phyloP scores from a whole-genome alignment of 1,284 basidiomycete species.

The Ceratorhiza oryzae-sativae region DNA sequence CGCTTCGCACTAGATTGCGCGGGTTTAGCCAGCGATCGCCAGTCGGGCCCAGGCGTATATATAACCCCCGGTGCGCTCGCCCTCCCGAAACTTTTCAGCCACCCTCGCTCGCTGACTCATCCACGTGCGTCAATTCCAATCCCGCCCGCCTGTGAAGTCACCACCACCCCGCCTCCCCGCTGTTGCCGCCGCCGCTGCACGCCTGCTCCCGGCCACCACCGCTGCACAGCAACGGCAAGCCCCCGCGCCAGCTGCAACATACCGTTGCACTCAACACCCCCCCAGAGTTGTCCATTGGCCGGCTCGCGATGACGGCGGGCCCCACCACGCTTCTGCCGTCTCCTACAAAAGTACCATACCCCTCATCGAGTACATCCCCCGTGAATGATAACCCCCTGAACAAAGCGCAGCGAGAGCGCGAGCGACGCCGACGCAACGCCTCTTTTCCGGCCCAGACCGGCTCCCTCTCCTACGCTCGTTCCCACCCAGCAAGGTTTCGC shows the following conservation, averaged over 20 bases:
- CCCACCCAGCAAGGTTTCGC: constrained; percentile 31
- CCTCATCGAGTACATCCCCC: constrained; percentile 24
- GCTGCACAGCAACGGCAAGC: constrained; percentile 22
- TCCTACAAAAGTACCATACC: constrained; percentile 35
- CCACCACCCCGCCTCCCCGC: constrained; percentile 21
- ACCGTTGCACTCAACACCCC: background rate
- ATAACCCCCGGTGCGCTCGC: constrained; percentile 15
- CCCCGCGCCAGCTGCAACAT: background rate
- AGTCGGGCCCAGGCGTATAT: no score
- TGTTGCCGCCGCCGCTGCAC: background rate
- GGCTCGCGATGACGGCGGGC: constrained; percentile 16
- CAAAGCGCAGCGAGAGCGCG: constrained; percentile 26
- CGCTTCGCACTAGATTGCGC: constrained; percentile 35
- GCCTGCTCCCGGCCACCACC: background rate
- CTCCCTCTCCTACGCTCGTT: constrained; percentile 2
- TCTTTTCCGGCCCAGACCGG: constrained; percentile 23
- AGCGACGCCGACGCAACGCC: constrained; percentile 19
- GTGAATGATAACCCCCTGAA: constrained; percentile 22
- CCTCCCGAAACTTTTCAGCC: constrained; percentile 6
- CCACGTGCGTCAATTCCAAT: constrained; percentile 17
- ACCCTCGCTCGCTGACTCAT: constrained; percentile 31
- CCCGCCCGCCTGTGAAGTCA: constrained; percentile 21
- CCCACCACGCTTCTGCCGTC: constrained; percentile 31
- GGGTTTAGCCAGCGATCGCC: constrained; percentile 15
- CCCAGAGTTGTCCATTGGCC: background rate